These are phyloP conservation scores for Suillus discolor DNA, from an alignment of 768 basidiomycete genomes.

Conservation along the genomic window DNA sequence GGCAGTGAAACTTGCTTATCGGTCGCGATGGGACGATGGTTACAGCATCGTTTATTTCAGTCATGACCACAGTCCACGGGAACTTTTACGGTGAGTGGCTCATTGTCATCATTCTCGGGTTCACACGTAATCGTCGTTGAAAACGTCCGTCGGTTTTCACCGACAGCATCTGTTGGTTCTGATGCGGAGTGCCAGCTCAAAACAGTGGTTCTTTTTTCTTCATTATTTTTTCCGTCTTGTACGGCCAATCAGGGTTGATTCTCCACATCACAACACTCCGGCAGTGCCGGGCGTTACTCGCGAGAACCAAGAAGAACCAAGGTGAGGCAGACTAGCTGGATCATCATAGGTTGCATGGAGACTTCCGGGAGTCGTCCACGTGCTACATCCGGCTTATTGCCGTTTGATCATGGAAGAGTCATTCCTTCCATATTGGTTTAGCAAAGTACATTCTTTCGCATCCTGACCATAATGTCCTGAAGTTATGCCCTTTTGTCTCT, in stretches of 20 bases:
- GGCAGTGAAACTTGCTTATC: constrained; percentile 9
- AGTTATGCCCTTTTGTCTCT: background rate
- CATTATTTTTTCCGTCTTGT: background rate
- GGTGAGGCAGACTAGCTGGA: background rate
- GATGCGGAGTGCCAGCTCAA: background rate
- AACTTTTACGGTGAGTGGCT: constrained; percentile 1
- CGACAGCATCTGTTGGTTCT: background rate
- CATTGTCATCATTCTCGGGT: constrained; percentile 1
- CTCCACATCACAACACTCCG: background rate
- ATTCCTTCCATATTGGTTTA: background rate
- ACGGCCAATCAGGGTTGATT: background rate
- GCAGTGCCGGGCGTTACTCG: background rate
- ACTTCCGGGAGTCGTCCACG: background rate
- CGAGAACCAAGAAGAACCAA: background rate
- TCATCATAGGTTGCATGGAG: background rate
- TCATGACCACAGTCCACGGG: background rate
- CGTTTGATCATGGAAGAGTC: background rate
- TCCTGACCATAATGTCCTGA: background rate
- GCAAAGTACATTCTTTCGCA: background rate
- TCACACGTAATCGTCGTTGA: background rate
- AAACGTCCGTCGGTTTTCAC: background rate
- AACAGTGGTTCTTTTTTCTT: background rate
- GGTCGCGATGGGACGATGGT: constrained; percentile 5
- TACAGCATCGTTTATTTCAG: background rate
- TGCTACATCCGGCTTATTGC: background rate